These are phyloP conservation scores for Pleurotus citrinopileatus DNA, from an alignment of 768 basidiomycete genomes.

Conservation along the genomic window DNA sequence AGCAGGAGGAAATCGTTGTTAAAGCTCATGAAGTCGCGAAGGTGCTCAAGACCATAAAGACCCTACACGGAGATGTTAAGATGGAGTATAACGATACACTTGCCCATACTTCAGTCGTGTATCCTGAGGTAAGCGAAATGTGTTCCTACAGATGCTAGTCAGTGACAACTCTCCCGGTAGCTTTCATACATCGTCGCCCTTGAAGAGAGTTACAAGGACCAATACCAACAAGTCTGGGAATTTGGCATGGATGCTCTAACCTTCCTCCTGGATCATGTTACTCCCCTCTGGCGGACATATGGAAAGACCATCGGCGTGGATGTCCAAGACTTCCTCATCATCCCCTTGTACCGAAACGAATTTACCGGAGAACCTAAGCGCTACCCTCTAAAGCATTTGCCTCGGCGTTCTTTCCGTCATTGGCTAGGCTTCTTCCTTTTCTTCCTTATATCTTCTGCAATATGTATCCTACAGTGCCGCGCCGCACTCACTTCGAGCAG, in stretches of 20 bases:
- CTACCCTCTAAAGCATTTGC: constrained; percentile 57
- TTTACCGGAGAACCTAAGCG: constrained; percentile 76
- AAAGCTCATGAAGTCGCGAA: constrained; percentile 49
- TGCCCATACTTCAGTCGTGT: constrained; percentile 69
- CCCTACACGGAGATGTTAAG: constrained; percentile 55
- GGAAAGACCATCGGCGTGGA: constrained; percentile 82
- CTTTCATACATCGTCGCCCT: constrained; percentile 67
- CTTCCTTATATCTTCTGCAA: constrained; percentile 40
- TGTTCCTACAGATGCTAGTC: not conserved
- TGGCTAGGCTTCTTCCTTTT: constrained; percentile 63
- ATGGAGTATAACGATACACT: constrained; percentile 61
- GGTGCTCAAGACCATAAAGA: constrained; percentile 50
- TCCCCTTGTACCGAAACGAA: constrained; percentile 81
- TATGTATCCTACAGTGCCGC: constrained; percentile 55
- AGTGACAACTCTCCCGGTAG: constrained; percentile 30
- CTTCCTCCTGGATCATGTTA: constrained; percentile 69
- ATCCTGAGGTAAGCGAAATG: constrained; percentile 60
- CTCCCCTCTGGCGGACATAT: constrained; percentile 80
- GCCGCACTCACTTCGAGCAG: constrained; percentile 53
- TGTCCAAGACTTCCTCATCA: constrained; percentile 75
- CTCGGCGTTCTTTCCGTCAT: constrained; percentile 62
- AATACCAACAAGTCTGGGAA: constrained; percentile 81
- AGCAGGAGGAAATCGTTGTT: constrained; percentile 39
- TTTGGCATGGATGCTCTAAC: constrained; percentile 77
- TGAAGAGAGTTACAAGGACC: constrained; percentile 78